These are phyloP conservation scores for Hericium erinaceus DNA, from an alignment of 768 basidiomycete species.

Conservation along the genomic window DNA sequence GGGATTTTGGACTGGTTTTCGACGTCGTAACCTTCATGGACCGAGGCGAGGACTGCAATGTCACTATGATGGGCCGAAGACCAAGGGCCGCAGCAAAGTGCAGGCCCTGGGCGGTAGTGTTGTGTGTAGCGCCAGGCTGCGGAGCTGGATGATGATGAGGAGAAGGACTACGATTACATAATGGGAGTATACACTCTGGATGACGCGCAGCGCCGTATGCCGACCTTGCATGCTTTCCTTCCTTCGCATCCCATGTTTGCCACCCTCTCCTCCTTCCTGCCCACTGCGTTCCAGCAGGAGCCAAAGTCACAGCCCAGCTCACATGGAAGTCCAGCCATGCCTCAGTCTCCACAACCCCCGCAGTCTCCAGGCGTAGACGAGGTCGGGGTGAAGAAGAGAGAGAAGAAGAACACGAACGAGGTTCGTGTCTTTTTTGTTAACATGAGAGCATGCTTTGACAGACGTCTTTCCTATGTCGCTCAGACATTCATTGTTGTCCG, in stretches of 20 bases:
- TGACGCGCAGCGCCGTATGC: no score
- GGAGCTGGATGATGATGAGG: no score
- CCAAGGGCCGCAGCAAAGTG: no score
- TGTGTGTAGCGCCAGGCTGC: no score
- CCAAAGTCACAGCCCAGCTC: background rate
- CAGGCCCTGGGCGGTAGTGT: no score
- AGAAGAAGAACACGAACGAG: constrained; percentile 40
- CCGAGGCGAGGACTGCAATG: no score
- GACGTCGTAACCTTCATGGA: no score
- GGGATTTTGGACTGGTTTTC: no score
- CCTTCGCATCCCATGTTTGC: constrained; percentile 35
- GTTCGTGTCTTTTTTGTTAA: constrained; percentile 21
- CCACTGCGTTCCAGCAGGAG: constrained; percentile 34
- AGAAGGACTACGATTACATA: no score
- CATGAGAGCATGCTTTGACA: background rate
- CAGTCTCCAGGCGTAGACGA: constrained; percentile 18
- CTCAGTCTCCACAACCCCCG: background rate
- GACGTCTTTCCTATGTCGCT: background rate
- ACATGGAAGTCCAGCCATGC: background rate
- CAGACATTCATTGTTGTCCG: constrained; percentile 90
- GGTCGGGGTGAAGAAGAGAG: constrained; percentile 32
- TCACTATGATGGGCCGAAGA: no score
- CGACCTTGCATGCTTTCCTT: background rate
- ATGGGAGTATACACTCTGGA: no score
- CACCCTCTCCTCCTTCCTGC: constrained; percentile 40